Base-by-base conservation (phyloP, 2,329 filamentous ascomycete species). In the Fusarium ramigenum region DNA sequence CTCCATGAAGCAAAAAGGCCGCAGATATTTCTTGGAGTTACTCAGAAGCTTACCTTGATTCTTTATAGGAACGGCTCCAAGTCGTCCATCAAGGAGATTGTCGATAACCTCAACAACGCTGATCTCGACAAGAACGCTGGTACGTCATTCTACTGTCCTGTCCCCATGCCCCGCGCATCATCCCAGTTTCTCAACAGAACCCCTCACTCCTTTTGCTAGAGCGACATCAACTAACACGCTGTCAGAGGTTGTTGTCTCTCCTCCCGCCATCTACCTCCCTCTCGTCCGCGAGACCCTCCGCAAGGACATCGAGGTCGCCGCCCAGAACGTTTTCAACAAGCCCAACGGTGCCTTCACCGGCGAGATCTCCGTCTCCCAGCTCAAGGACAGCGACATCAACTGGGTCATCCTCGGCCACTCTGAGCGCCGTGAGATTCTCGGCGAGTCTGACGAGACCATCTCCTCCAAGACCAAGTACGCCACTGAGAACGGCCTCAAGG, bases 271-370 rank as follows among this genome's bases (percentile, higher is more conserved):
- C 82, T 98, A 97, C 89, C 94, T 99, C 79, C 90, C 94, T 81
- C 91, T 95, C 75, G 91, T 95, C 80, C 94, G 94, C 79, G 92
- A 96, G 83, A 88, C 91, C 80, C 89, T 96, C 79, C 90, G 92
- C 82, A 81, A 89, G 78, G 91, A 91, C 75, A 88, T 99, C 82
- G 93, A 93, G 81, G 93, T 99, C 73, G 93, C 96, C 65, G 92
- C 96, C 65, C 96, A 99, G 87, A 99, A 99, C 86, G 94, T 98
- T 84, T 98, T 91, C 85, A 93, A 98, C 89, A 96, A 96, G 90
- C 94, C 95, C 83, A 95, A 96, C 84, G 96, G 96, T 79, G 96
- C 96, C 79, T 98, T 93, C 89, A 99, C 96, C 40, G 96, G 96
- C 80, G 96, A 99, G 87, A 96, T 98, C 86, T 95, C 93, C 75